Base-by-base conservation (phyloP, 2,329 filamentous ascomycete species). In the Anthostomella pinea region DNA sequence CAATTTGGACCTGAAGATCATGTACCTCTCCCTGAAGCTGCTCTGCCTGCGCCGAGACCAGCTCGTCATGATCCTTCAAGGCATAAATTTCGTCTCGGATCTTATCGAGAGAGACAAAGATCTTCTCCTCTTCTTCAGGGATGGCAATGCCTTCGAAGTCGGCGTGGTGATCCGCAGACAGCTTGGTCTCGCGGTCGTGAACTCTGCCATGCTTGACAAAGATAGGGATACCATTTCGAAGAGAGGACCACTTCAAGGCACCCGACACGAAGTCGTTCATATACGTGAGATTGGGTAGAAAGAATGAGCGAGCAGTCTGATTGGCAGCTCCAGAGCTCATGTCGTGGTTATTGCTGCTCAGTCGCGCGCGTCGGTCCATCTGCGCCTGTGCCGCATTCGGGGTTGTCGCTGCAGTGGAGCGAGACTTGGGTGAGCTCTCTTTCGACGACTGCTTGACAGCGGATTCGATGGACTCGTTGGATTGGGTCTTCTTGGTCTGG, bases 31-130 rank as follows among this genome's bases (percentile, higher is more conserved):
- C 60, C 46, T 77, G 71, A 6, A 78, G 63, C 35, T 67, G 67
- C 46, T 73, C 67, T 8, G 75, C 74, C 51, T 77, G 74, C 32
- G 68, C 68, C 33, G 77, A 70, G 8, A 78, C 66, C 45, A 73
- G 66, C 32, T 75, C 73, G 40, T 78, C 72, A 44, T 77, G 74
- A 25, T 76, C 71, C 40, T 76, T 73, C 24, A 79, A 63, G 39
- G 70, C 70, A 33, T 73, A 57, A 27, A 77, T 74, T 52, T 79
- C 74, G 26, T 76, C 69, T 24, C 73, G 71, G 61, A 79, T 75
- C 70, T 77, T 77, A 70, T 78, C 75, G 66, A 78, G 68, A 7
- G 75, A 79, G 25, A 79, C 74, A 44, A 78, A 77, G 19, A 78
- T 77, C 46, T 72, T 69, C 54, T 76, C 69, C 47, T 78, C 75